Conservation (phyloP, 2,329 filamentous ascomycete genomes). For the Colletotrichum agaves region DNA sequence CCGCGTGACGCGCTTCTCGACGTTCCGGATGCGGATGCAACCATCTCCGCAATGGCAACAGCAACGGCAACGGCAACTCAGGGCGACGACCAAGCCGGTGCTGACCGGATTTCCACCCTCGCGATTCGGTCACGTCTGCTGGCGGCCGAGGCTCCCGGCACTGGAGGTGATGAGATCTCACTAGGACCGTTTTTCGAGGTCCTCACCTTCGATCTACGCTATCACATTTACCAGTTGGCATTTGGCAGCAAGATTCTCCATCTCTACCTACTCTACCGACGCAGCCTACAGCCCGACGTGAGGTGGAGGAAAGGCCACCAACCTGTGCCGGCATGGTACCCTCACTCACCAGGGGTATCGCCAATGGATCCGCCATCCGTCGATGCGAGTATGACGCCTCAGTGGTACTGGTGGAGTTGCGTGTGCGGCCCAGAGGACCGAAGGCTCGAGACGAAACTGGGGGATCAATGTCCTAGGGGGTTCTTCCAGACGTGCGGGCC, state of each 20-base stretch:
- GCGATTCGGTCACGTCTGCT: conserved; percentile 9
- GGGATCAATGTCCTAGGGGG: conserved; percentile 33
- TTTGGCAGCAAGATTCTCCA: conserved; percentile 34
- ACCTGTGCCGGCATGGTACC: conserved; percentile 35
- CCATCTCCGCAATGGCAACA: conserved; percentile 19
- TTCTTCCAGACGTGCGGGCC: conserved; percentile 35
- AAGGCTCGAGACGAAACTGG: conserved; percentile 31
- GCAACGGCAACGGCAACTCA: conserved; percentile 18
- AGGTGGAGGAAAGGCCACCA: conserved; percentile 37
- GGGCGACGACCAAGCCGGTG: background rate
- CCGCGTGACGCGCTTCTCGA: conserved; percentile 27
- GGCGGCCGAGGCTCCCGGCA: background rate
- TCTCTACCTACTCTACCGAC: conserved; percentile 35
- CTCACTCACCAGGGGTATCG: conserved; percentile 36
- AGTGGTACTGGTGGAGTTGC: conserved; percentile 39
- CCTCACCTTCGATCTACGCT: conserved; percentile 34
- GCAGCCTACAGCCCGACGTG: conserved; percentile 31
- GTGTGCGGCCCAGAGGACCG: conserved; percentile 35
- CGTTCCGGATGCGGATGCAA: conserved; percentile 31
- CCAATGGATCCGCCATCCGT: conserved; percentile 34
- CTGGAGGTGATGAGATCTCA: background rate
- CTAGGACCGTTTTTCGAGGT: conserved; percentile 34
- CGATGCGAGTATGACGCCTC: conserved; percentile 26
- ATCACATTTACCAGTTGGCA: conserved; percentile 36
- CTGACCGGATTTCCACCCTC: background rate